Conservation (phyloP, 306 rosid species). For the Neltuma alba region DNA sequence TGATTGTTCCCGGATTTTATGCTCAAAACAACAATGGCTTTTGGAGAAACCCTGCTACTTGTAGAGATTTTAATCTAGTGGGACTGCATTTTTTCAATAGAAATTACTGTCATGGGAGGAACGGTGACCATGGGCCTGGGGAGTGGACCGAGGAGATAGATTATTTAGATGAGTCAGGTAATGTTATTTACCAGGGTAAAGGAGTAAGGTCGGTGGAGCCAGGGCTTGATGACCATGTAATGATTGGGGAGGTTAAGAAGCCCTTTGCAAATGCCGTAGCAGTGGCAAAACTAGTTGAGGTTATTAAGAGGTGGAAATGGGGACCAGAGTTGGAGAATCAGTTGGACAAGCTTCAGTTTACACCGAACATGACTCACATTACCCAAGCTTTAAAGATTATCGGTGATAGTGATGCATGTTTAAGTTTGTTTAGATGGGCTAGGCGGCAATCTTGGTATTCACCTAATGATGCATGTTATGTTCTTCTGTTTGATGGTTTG, state of each 20-base stretch:
- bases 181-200: conserved; percentile 78
- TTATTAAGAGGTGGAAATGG: conserved; percentile 96
- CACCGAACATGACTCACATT: conserved; percentile 77
- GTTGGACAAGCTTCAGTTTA: conserved; percentile 82
- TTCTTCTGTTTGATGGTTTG: conserved; percentile 68
- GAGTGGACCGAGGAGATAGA: conserved; percentile 92
- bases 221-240: conserved; percentile 87
- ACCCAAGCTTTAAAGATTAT: conserved; percentile 72
- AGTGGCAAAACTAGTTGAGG: conserved; percentile 86
- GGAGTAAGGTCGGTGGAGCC: conserved; percentile 84
- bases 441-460: conserved; percentile 89
- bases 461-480: conserved; percentile 73
- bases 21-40: conserved; percentile 12
- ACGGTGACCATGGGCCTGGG: conserved; percentile 35
- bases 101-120: conserved; percentile 51
- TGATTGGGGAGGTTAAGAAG: conserved; percentile 83
- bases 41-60: conserved; percentile 35
- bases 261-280: conserved; percentile 77
- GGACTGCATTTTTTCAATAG: conserved; percentile 34
- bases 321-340: conserved; percentile 97
- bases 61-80: conserved; percentile 23
- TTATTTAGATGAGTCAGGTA: conserved; percentile 85
- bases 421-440: conserved; percentile 92
- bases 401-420: conserved; percentile 60
- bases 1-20: conserved; percentile 13